Base-by-base conservation (phyloP, 495 filamentous ascomycete species). In the Penicillium pancosmium region DNA sequence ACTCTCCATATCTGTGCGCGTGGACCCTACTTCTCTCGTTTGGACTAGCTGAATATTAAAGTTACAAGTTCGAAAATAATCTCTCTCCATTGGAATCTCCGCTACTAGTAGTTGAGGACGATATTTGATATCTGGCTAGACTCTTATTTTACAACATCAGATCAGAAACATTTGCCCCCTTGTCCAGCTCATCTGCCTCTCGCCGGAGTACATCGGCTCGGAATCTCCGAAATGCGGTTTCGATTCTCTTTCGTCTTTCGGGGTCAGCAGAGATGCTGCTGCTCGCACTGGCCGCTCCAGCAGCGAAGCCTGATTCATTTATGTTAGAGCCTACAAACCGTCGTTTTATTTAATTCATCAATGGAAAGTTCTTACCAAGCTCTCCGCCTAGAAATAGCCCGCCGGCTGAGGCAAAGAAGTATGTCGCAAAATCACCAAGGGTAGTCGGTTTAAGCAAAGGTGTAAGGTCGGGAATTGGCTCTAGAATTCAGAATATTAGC, bases 361-460 rank as follows among this genome's bases (percentile, higher is more conserved):
- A n/a, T 16, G 0, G 41, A 25, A 21, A 18, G 21, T 34, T 16
- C 68, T 41, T 70, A 78, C 75, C 75, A n/a, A 78, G 68, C 68
- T 90, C 87, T 21, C 87, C 87, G 31, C 87, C 86, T 11, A 90
- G 51, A 49, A 91, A 84, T 8, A 87, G 57, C 0, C 87, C 86
- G 40, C 85, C 86, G 2, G 78, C 57, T 13, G 79, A 78, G 33
- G 88, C 86, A 66, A 89, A 84, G 66, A 80, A 74, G 60, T 87
- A 88, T 0, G 87, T 84, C 12, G 83, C 83, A 33, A 84, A 61
- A 56, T 90, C 87, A 16, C 86, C 86, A 38, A 83, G 66, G 0
- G 73, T 70, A 4, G 81, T 83, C 0, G 87, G 87, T 38, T 81
- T 77, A 34, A 88, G 58, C 19, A 84, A 59, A 0, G 76, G 76